These are phyloP conservation scores for Beauveria pseudobassiana DNA, from an alignment of 2,329 filamentous ascomycete genomes.

Conservation along the genomic window DNA sequence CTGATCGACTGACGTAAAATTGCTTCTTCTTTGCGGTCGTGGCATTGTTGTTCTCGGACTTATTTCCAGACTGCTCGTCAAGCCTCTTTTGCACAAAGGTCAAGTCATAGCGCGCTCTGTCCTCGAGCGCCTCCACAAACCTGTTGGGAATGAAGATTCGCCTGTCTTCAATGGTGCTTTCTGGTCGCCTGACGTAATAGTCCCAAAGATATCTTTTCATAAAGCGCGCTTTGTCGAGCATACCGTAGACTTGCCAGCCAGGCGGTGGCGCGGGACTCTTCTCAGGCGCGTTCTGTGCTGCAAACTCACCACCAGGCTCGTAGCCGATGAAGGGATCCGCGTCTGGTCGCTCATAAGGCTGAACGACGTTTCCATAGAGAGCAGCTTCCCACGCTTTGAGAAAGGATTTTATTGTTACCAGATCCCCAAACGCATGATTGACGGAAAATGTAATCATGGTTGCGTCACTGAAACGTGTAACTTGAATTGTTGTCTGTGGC, in stretches of 20 bases:
- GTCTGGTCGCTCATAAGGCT: neutral
- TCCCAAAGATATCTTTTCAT: neutral
- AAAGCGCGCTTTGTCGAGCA: neutral
- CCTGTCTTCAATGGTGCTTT: neutral
- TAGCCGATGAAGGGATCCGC: neutral
- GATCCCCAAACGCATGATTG: neutral
- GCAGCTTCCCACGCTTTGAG: neutral
- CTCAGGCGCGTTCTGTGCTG: neutral
- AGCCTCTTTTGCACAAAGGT: neutral
- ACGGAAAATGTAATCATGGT: neutral
- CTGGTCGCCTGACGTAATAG: neutral
- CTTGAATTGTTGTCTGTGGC: neutral
- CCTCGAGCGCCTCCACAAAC: neutral
- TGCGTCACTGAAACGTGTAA: neutral
- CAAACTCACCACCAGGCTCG: neutral
- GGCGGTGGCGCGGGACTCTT: neutral
- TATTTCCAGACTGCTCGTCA: neutral
- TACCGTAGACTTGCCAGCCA: neutral
- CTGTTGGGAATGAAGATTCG: neutral
- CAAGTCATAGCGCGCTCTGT: neutral
- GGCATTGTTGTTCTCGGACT: too few species aligned
- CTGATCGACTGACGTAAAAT: neutral
- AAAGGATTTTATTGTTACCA: neutral
- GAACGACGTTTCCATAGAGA: neutral
- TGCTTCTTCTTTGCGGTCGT: neutral